A percentile compares a stretch with the other conserved stretches of the same genome.
Conservation (phyloP, 2,329 filamentous ascomycete genomes). For the Colletotrichum viniferum region DNA sequence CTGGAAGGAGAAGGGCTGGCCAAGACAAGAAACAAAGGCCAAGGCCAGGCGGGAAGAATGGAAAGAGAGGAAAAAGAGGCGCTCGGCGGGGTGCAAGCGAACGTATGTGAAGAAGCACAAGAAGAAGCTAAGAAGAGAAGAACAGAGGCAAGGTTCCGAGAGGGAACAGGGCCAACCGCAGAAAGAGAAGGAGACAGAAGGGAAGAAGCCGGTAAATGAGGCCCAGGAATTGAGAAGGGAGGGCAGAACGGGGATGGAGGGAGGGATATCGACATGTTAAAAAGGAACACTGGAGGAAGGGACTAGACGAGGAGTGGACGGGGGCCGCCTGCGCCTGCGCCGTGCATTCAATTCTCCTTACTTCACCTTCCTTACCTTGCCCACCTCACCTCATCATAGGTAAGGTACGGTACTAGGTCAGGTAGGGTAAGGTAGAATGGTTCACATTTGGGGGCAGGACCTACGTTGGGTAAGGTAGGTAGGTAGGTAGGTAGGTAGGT, state of each 20-base stretch:
- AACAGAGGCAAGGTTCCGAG: background rate
- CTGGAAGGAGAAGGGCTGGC: background rate
- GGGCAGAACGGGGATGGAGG: background rate
- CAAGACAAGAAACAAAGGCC: background rate
- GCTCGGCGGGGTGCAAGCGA: background rate
- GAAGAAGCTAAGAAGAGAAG: background rate
- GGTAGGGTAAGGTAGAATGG: background rate
- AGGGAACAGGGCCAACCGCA: background rate
- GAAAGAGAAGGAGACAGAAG: background rate
- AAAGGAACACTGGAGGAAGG: background rate
- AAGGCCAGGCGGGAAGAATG: background rate
- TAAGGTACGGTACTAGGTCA: background rate
- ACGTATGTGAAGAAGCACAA: background rate
- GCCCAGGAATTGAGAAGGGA: background rate
- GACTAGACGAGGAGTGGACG: background rate
- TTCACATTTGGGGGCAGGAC: background rate
- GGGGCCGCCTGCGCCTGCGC: background rate
- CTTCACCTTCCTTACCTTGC: background rate
- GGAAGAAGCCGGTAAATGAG: constrained; percentile 9
- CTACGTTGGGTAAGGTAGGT: background rate
- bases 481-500: too few species aligned
- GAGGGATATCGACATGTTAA: constrained; percentile 8
- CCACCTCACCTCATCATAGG: background rate
- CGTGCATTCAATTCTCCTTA: background rate
- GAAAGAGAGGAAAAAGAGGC: background rate